A percentile compares a stretch with the other conserved stretches of the same genome.
Conservation (phyloP, 2,329 filamentous ascomycete species). For the Neospermospora avenae region DNA sequence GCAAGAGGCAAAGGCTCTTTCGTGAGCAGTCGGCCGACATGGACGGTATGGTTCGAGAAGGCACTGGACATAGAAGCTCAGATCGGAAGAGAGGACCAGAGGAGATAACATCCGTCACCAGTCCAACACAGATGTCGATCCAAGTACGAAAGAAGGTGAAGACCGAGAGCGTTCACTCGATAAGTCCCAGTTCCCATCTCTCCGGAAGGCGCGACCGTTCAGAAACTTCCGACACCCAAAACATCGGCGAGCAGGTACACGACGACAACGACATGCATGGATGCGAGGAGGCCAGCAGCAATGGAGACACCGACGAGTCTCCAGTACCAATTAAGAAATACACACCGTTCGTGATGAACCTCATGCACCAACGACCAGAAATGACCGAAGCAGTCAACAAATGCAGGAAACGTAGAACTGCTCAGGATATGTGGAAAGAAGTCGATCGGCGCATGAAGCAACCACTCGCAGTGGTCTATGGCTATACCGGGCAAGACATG, state of each 20-base stretch:
- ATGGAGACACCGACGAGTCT: slow-evolving; percentile 8
- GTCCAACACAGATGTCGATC: neutral
- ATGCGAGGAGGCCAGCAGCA: too few relatives aligned
- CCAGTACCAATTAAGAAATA: slow-evolving; percentile 16
- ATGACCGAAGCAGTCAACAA: slow-evolving; percentile 25
- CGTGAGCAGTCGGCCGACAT: neutral
- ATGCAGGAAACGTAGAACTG: slow-evolving; percentile 19
- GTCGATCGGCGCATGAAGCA: slow-evolving; percentile 9
- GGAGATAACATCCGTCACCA: neutral
- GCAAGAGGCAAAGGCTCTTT: slow-evolving; percentile 1
- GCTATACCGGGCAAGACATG: too few relatives aligned
- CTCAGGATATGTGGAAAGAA: slow-evolving; percentile 24
- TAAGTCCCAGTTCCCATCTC: too few relatives aligned
- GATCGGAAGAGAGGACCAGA: neutral
- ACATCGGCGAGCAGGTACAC: neutral
- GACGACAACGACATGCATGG: too few relatives aligned
- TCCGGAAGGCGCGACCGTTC: too few relatives aligned
- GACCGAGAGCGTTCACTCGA: too few relatives aligned
- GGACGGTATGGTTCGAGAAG: slow-evolving; percentile 2
- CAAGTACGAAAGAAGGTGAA: neutral
- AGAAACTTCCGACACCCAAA: too few relatives aligned
- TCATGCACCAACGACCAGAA: slow-evolving; percentile 18
- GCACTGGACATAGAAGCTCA: neutral
- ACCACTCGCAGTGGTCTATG: too few relatives aligned
- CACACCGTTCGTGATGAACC: slow-evolving; percentile 18